phyloP scores from a whole-genome alignment of 768 basidiomycete genomes.

The Auriscalpium orientale region DNA sequence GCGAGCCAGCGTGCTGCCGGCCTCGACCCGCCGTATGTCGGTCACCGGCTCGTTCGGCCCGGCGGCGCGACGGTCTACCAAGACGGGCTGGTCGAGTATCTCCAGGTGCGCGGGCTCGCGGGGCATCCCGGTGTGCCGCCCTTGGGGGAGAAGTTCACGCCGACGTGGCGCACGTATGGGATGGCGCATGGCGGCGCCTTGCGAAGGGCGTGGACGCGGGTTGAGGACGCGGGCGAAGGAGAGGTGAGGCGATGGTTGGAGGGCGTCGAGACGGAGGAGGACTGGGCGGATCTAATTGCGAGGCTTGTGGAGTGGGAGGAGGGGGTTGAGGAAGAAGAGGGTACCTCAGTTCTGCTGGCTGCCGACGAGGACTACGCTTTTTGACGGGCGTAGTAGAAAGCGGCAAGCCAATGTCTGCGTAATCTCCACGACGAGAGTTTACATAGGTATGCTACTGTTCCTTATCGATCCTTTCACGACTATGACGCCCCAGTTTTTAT shows the following conservation, averaged over 20 bases:
- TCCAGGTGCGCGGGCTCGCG: slow-evolving; percentile 15
- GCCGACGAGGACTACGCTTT: no score
- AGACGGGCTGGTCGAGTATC: slow-evolving; percentile 24
- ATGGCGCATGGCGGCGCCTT: slow-evolving; percentile 28
- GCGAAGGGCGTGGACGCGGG: slow-evolving; percentile 36
- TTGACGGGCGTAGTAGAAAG: no score
- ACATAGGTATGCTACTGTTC: no score
- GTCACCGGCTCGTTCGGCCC: slow-evolving; percentile 35
- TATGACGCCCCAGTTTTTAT: no score
- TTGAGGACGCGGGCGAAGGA: slow-evolving; percentile 33
- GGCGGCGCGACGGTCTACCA: slow-evolving; percentile 25
- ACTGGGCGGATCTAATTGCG: slow-evolving; percentile 44
- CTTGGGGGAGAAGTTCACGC: slow-evolving; percentile 37
- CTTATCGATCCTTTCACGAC: no score
- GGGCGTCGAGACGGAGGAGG: slow-evolving; percentile 41
- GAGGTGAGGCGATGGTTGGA: slow-evolving; percentile 32
- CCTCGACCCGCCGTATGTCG: slow-evolving; percentile 40
- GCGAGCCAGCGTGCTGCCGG: slow-evolving; percentile 31
- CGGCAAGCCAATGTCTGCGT: no score
- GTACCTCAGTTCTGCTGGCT: slow-evolving; percentile 21
- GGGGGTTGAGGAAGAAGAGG: slow-evolving; percentile 40
- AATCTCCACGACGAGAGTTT: no score
- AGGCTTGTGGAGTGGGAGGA: slow-evolving; percentile 42
- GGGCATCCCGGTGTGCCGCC: slow-evolving; percentile 27
- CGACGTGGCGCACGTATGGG: slow-evolving; percentile 38